Percentiles rank a stretch among this genome's conserved stretches.
Evolutionary conservation across 805 yeast species (phyloP).

Genomic region (Starmerella powellii): DNA sequence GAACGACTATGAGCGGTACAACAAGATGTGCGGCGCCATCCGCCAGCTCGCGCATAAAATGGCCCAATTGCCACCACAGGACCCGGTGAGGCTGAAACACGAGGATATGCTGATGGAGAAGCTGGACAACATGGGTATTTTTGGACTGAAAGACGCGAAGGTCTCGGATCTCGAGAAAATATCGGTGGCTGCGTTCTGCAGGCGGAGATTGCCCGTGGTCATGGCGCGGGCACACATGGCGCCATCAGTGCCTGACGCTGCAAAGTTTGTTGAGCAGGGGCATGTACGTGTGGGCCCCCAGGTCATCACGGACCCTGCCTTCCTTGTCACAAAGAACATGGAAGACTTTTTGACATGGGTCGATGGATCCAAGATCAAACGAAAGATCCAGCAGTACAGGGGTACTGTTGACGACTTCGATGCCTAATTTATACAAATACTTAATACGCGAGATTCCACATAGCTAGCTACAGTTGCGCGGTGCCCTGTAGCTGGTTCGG

Average conservation of each 20-base stretch:
- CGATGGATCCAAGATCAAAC: slow-evolving; percentile 87
- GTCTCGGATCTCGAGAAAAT: slow-evolving; percentile 85
- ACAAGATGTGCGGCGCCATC: slow-evolving; percentile 82
- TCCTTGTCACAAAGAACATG: slow-evolving; percentile 79
- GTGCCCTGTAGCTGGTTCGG: too few relatives aligned
- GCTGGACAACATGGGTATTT: slow-evolving; percentile 74
- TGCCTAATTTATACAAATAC: slow-evolving; percentile 12
- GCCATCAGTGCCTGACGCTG: slow-evolving; percentile 74
- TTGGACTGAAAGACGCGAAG: slow-evolving; percentile 69
- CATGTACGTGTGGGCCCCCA: slow-evolving; percentile 96
- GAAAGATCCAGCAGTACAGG: slow-evolving; percentile 75
- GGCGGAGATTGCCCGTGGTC: slow-evolving; percentile 86
- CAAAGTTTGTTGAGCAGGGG: slow-evolving; percentile 88
- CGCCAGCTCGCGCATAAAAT: slow-evolving; percentile 77
- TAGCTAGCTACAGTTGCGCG: too few relatives aligned
- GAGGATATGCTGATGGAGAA: slow-evolving; percentile 82
- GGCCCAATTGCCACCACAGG: slow-evolving; percentile 73
- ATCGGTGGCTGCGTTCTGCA: slow-evolving; percentile 82
- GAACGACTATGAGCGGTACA: slow-evolving; percentile 91
- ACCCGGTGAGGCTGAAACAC: slow-evolving; percentile 76
- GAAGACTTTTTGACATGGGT: slow-evolving; percentile 98
- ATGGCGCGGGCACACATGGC: slow-evolving; percentile 94
- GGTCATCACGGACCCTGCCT: slow-evolving; percentile 91
- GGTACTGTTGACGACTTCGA: slow-evolving; percentile 54
- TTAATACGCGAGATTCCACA: neutral